A percentile compares a stretch with the other conserved stretches of the same genome.
Evolutionary conservation across 2,329 filamentous ascomycete species (phyloP).

Genomic region (Xylariaceae sp.): DNA sequence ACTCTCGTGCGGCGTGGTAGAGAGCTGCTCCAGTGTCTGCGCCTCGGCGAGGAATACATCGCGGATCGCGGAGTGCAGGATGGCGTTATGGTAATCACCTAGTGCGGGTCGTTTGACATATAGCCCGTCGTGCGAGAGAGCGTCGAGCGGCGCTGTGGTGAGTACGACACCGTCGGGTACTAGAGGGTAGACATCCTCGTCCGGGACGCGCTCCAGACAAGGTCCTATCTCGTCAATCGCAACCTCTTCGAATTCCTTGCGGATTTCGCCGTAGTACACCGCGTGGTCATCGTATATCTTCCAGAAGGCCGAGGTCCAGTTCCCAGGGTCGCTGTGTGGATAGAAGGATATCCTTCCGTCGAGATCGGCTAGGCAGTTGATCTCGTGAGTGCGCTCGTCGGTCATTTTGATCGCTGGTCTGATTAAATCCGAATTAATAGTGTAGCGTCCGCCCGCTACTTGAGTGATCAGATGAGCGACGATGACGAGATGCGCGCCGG

Average conservation of each 20-base stretch:
- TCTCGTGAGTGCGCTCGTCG: conserved; percentile 7
- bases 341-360: conserved; percentile 11
- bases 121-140: conserved; percentile 9
- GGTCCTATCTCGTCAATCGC: conserved; percentile 15
- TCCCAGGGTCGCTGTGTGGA: conserved; percentile 5
- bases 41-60: conserved; percentile 17
- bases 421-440: no score
- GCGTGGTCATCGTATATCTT: conserved; percentile 18
- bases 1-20: conserved; percentile 15
- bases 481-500: no score
- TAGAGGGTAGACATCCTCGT: conserved; percentile 18
- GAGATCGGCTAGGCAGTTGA: conserved; percentile 15
- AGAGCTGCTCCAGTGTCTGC: conserved; percentile 15
- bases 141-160: conserved; percentile 3
- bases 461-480: no score
- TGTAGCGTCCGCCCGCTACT: no score
- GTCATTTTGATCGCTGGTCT: no score
- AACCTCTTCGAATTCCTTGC: conserved; percentile 13
- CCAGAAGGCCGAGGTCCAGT: conserved; percentile 16
- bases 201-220: conserved; percentile 14
- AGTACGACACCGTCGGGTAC: conserved; percentile 14
- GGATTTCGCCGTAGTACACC: conserved; percentile 16
- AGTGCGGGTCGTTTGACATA: conserved; percentile 18
- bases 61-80: conserved; percentile 6
- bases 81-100: conserved; percentile 11